Evolutionary conservation across 805 yeast species (phyloP), one percentile per base, ranked within the genome.

Genomic region (Starmerella bombi): DNA sequence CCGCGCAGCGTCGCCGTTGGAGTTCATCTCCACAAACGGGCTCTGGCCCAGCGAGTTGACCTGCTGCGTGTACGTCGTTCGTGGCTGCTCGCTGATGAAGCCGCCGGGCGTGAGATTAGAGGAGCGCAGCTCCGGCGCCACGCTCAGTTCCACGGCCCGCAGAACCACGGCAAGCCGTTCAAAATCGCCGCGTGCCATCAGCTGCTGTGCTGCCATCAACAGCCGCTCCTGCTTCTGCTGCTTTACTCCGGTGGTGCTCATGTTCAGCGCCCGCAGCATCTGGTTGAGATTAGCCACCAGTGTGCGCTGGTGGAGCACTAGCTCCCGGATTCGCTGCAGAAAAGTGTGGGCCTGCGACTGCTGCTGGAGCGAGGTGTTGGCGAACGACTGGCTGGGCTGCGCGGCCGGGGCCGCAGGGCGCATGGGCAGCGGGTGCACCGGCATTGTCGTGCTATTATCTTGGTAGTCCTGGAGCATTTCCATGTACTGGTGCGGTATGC

Each of bases 171-270:
- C 19, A 21, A 42, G 35, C 16, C 15, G 20, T 3, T 4, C 28
- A 23, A 15, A 16, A 7, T 38, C 16, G 17, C 27, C 7, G 27
- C 12, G 7, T 7, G 27, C 28, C 14, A 32, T 8, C 7, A 34
- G 29, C 20, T 20, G 32, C 27, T 34, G 32, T 1, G 44, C 47
- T 9, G 10, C 14, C n/a, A 59, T 60, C 37, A 61, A 54, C 5
- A 82, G 57, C 25, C 84, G 63, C 27, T 72, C 74, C 39, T 69
- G 68, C 12, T 81, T 58, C 25, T 72, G 78, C 17, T 69, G 67
- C 57, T 82, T 83, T 29, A 74, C 61, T 1, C 91, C 93, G 5
- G 67, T 52, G 8, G 62, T 50, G 2, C 72, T 58, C 16, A 77
- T 57, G 2, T 70, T 69, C 15, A 75, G 52, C 1, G 25, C 34